phyloP scores from a whole-genome alignment of 2,329 filamentous ascomycete genomes.

The Fusarium verrucosum region DNA sequence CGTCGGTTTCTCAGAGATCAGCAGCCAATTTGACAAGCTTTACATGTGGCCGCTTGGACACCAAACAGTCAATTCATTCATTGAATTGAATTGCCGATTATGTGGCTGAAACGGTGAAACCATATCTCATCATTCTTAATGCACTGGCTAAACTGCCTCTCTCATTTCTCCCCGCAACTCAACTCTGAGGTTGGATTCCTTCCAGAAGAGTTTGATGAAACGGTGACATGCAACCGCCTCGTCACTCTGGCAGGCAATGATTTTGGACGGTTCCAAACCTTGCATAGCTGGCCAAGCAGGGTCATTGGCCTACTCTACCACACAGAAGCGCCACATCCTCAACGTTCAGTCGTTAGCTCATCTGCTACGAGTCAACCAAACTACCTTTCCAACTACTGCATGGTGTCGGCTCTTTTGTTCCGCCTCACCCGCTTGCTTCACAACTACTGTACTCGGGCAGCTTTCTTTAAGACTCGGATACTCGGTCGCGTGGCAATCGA shows the following conservation, averaged over 20 bases:
- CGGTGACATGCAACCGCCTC: not conserved
- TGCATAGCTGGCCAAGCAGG: constrained; percentile 17
- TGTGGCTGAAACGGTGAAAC: too few relatives aligned
- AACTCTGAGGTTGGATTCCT: not conserved
- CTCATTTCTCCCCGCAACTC: not conserved
- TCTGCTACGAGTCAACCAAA: constrained; percentile 11
- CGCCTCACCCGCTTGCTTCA: constrained; percentile 20
- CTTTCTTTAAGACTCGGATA: constrained; percentile 9
- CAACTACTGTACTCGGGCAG: constrained; percentile 7
- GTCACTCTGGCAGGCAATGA: not conserved
- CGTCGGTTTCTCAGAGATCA: too few relatives aligned
- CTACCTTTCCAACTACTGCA: constrained; percentile 8
- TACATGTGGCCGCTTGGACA: too few relatives aligned
- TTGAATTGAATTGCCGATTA: not conserved
- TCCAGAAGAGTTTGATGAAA: not conserved
- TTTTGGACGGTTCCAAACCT: constrained; percentile 6
- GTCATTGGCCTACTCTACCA: constrained; percentile 1
- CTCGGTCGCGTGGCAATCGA: constrained; percentile 3
- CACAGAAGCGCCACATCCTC: constrained; percentile 29
- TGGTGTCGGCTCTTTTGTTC: constrained; percentile 9
- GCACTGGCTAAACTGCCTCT: not conserved
- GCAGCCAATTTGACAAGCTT: too few relatives aligned
- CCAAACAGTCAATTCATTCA: too few relatives aligned
- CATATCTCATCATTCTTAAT: constrained; percentile 8
- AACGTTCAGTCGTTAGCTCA: constrained; percentile 26